These are phyloP conservation scores for Phyllostachys edulis DNA, from an alignment of 176 grass and related monocot genomes.

Conservation along the genomic window DNA sequence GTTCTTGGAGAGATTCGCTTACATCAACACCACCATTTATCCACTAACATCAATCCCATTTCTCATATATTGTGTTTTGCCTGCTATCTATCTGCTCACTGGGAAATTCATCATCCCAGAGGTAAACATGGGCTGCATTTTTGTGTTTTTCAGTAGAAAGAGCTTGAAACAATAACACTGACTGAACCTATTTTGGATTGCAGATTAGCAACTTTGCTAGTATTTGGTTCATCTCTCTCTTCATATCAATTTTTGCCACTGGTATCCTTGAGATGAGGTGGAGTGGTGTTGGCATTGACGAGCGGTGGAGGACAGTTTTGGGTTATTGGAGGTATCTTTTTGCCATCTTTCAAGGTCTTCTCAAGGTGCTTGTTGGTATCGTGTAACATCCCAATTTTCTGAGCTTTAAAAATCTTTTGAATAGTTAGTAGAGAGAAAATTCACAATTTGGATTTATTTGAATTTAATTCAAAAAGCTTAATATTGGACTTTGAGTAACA, in stretches of 20 bases:
- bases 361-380: slow-evolving; percentile 90
- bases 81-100: slow-evolving; percentile 88
- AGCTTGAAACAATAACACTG: neutral
- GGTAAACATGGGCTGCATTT: slow-evolving; percentile 40
- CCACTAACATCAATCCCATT: slow-evolving; percentile 77
- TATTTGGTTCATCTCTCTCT: slow-evolving; percentile 98
- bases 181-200: slow-evolving; percentile 36
- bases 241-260: slow-evolving; percentile 88
- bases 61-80: slow-evolving; percentile 75
- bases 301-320: slow-evolving; percentile 97
- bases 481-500: too few species aligned
- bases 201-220: slow-evolving; percentile 94
- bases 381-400: too few species aligned
- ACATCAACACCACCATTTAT: slow-evolving; percentile 96
- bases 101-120: slow-evolving; percentile 94
- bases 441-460: too few species aligned
- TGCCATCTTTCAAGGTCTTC: slow-evolving; percentile 83
- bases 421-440: too few species aligned
- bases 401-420: too few species aligned
- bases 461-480: too few species aligned
- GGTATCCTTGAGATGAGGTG: slow-evolving; percentile 96
- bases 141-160: neutral
- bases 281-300: slow-evolving; percentile 86
- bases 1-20: slow-evolving; percentile 90
- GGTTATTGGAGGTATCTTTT: slow-evolving; percentile 93